Evolutionary conservation across 2,329 filamentous ascomycete genomes (phyloP), one percentile per base, ranked within the genome.

Genomic region (Pseudogymnoascus sp.): DNA sequence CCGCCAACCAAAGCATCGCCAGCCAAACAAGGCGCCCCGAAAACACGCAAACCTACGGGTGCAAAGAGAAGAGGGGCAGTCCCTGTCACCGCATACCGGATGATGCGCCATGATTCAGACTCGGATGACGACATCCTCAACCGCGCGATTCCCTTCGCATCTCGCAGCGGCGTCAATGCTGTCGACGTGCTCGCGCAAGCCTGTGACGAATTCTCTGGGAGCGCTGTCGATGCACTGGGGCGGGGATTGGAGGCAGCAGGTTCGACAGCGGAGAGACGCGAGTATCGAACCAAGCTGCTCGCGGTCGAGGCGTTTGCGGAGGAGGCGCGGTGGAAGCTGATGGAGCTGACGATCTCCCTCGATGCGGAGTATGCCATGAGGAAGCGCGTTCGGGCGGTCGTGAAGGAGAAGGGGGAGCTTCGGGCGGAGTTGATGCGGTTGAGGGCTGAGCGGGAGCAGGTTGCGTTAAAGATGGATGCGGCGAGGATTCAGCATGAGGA

Each of bases 171-270:
- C 53, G 84, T 87, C 67, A 89, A 84, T 59, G 78, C 82, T 0
- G 77, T 88, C 2, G 86, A 89, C 67, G 85, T 88, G 1, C 76
- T 89, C 38, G 78, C 81, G 5, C 81, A 86, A 66, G 78, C 87
- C 12, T 88, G 83, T 69, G 80, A 85, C 36, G 85, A 88, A 69
- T 78, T 87, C 34, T 76, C 87, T 18, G 78, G 78, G n/a, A 74
- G 77, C 2, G 81, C 77, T 12, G 70, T 87, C 34, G 74, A 75
- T 1, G 79, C 79, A 59, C 71, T 86, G 1, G 75, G 79, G 46
- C 77, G 81, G 34, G 74, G 77, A 8, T 73, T 72, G 0, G 71
- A 68, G 3, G 78, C 78, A 1, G 78, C 79, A 5, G 36, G 25
- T 10, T 25, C 34, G 8, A 16, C 59, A 12, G 59, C 59, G 7